A percentile compares a stretch with the other conserved stretches of the same genome.
These are phyloP conservation scores for Fragilaria crotonensis DNA, from an alignment of 108 stramenopile genomes.

Conservation along the genomic window DNA sequence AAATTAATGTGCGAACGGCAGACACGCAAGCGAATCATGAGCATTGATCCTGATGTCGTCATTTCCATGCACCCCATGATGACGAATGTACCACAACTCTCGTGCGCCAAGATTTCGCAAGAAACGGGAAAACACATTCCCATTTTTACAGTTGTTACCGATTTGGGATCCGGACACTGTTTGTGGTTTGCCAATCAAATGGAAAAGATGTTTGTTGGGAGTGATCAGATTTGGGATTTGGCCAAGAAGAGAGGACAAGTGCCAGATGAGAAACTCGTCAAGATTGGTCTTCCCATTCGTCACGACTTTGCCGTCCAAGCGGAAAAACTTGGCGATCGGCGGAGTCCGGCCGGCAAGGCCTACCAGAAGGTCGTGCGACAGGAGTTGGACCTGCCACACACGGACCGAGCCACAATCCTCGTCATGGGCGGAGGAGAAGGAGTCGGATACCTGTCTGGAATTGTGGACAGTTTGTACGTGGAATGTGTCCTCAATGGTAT, in stretches of 20 bases:
- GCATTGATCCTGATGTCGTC: conserved; percentile 17
- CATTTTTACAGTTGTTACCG: conserved; percentile 96
- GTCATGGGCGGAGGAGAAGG: conserved; percentile 93
- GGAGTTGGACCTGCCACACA: conserved; percentile 34
- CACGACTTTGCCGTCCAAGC: conserved; percentile 79
- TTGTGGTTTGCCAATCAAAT: conserved; percentile 91
- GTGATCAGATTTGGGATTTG: conserved; percentile 54
- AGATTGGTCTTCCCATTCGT: conserved; percentile 90
- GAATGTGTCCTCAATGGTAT: conserved; percentile 58
- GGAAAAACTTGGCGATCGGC: conserved; percentile 59
- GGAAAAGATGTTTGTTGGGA: conserved; percentile 90
- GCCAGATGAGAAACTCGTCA: conserved; percentile 71
- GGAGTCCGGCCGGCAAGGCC: conserved; percentile 37
- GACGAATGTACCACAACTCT: conserved; percentile 87
- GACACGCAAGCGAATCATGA: conserved; percentile 58
- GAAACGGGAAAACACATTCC: conserved; percentile 75
- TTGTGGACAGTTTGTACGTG: conserved; percentile 75
- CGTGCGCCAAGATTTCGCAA: conserved; percentile 65
- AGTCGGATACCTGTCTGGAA: conserved; percentile 78
- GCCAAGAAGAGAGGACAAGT: conserved; percentile 78
- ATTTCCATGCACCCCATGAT: conserved; percentile 41
- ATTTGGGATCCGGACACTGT: conserved; percentile 87
- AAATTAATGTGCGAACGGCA: conserved; percentile 70
- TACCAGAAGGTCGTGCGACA: conserved; percentile 46
- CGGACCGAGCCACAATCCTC: conserved; percentile 40